Base-by-base conservation (phyloP, 202 grass and related monocot species). In the Bolboschoenoplectus hybrid region DNA sequence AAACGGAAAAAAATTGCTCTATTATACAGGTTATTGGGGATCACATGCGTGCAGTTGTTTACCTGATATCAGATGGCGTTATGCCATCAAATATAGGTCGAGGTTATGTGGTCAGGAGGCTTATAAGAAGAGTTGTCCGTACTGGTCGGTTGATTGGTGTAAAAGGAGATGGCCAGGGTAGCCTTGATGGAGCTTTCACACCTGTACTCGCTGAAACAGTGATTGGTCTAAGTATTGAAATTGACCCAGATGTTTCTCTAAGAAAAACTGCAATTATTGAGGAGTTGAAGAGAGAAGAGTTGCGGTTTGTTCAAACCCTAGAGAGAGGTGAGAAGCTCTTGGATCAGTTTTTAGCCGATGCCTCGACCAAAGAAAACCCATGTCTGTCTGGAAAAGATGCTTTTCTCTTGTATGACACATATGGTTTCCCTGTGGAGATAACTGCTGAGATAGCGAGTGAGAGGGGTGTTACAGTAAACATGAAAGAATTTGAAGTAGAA, bases 41-140 rank as follows among this genome's bases (percentile, higher is more conserved):
- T 89, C 93, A 98, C 88, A 98, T 98, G 91, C 92, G 91, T 74
- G 96, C 96, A 46, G 91, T 98, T 87, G 91, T 98, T 92, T 98
- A 98, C 92, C 89, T 98, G 62, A 94, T 98, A 94, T 94, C 93
- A 87, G 96, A 98, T 81, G 96, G 93, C 38, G 90, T 98, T 50
- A 69, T 95, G 74, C 96, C 93, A 69, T 95, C 96, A 49, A 98
- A 98, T 92, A 98, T 98, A 75, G 96, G 96, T 46, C 93, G 96
- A 94, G 96, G 96, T 67, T 98, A 98, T 86, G 91, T 98, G 85
- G 96, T 92, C 81, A 86, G 93, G 84, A 95, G 96, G 86, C 93
- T 98, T 85, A 93, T 98, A 89, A 95, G 96, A 91, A 94, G 96
- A 91, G 93, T 98, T 81, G 90, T 98, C 76, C 87, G 96, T 67